phyloP scores from a whole-genome alignment of 257 asterid genomes.

The Penstemon barbatus region DNA sequence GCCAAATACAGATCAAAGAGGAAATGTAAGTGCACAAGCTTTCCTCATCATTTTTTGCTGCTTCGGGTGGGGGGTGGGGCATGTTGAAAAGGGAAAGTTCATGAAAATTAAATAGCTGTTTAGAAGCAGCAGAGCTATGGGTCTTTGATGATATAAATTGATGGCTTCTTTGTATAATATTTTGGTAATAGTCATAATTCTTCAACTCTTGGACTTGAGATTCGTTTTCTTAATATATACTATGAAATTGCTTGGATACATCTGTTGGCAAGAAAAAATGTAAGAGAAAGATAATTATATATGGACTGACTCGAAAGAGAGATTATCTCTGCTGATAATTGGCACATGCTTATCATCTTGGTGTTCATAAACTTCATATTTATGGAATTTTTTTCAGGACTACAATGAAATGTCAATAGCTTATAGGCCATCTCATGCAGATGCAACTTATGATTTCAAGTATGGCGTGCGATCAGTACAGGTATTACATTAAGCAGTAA shows the following conservation, averaged over 20 bases:
- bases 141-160: not conserved
- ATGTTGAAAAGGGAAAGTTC: too few species aligned
- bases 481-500: slow-evolving; percentile 39
- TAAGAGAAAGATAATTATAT: not conserved
- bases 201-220: not conserved
- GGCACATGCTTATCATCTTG: slow-evolving; percentile 14
- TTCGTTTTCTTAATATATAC: not conserved
- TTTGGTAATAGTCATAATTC: not conserved
- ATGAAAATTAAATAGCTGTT: not conserved
- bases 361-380: slow-evolving; percentile 22
- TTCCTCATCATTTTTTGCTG: slow-evolving; percentile 11
- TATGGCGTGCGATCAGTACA: slow-evolving; percentile 95
- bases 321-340: not conserved
- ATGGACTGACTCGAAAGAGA: not conserved
- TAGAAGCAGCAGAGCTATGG: not conserved
- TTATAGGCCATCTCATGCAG: slow-evolving; percentile 99
- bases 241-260: not conserved
- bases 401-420: slow-evolving; percentile 91
- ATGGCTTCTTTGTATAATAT: not conserved
- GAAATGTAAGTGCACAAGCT: slow-evolving; percentile 55
- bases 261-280: too few species aligned
- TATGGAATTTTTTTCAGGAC: slow-evolving; percentile 51
- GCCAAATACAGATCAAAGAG: slow-evolving; percentile 98
- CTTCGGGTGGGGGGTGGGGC: not conserved
- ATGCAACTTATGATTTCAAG: slow-evolving; percentile 91